These are phyloP conservation scores for Peltaster fructicola DNA, from an alignment of 2,329 filamentous ascomycete species.

Conservation along the genomic window DNA sequence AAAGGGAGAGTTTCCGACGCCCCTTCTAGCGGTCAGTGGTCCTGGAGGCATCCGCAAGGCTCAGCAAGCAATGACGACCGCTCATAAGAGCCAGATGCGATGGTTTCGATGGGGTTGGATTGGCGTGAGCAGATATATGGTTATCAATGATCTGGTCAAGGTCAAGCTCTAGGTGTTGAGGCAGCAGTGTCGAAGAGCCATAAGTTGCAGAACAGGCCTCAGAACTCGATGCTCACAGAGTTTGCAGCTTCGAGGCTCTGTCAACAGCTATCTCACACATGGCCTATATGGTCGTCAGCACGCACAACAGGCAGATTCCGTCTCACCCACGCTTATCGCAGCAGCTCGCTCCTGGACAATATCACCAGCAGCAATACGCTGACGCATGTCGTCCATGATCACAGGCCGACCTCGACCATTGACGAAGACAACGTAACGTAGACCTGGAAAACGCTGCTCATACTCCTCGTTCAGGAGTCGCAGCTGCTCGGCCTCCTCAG, in stretches of 20 bases:
- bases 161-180: slow-evolving; percentile 34
- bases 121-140: slow-evolving; percentile 78
- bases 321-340: slow-evolving; percentile 37
- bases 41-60: slow-evolving; percentile 47
- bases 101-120: slow-evolving; percentile 99
- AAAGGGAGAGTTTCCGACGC: slow-evolving; percentile 34
- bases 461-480: slow-evolving; percentile 56
- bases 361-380: slow-evolving; percentile 52
- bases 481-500: slow-evolving; percentile 40
- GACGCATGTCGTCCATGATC: slow-evolving; percentile 69
- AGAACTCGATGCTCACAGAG: too few species aligned
- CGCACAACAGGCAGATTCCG: neutral
- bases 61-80: slow-evolving; percentile 72
- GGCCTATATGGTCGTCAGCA: slow-evolving; percentile 36
- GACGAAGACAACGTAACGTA: slow-evolving; percentile 85
- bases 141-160: slow-evolving; percentile 67
- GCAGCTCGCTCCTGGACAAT: slow-evolving; percentile 50
- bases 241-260: slow-evolving; percentile 52
- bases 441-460: slow-evolving; percentile 60
- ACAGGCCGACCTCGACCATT: slow-evolving; percentile 56
- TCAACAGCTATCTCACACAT: slow-evolving; percentile 87
- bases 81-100: slow-evolving; percentile 89
- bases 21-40: slow-evolving; percentile 54
- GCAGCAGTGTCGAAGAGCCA: too few species aligned
- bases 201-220: too few species aligned